phyloP scores from a whole-genome alignment of 495 filamentous ascomycete species.

The Extremus antarcticus region DNA sequence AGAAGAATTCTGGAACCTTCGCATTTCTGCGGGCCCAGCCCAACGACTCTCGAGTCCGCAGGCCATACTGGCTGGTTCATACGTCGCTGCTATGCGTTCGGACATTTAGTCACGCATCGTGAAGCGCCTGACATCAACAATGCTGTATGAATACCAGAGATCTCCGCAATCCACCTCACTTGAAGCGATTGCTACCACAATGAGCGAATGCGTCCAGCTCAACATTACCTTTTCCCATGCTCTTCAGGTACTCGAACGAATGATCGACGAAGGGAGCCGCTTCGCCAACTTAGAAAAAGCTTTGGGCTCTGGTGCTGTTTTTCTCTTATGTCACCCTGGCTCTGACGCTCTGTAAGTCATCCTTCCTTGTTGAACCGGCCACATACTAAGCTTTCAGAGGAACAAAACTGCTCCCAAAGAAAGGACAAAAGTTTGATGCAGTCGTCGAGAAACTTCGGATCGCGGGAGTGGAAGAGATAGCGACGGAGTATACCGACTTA shows the following conservation, averaged over 20 bases:
- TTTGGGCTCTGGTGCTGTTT: not conserved
- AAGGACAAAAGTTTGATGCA: no score
- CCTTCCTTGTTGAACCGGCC: no score
- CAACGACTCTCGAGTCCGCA: not conserved
- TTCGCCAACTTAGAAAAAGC: slow-evolving; percentile 5
- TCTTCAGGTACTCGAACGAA: not conserved
- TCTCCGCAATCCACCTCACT: not conserved
- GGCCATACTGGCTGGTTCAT: not conserved
- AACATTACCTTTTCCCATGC: not conserved
- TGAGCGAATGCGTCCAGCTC: not conserved
- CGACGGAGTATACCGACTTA: no score
- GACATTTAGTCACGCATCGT: slow-evolving; percentile 9
- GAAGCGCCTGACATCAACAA: slow-evolving; percentile 5
- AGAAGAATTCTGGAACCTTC: not conserved
- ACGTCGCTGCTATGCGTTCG: slow-evolving; percentile 6
- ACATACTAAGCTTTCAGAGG: no score
- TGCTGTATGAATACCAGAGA: slow-evolving; percentile 6
- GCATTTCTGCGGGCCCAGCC: not conserved
- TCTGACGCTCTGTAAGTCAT: no score
- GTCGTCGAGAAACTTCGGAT: no score
- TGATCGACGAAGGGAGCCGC: slow-evolving; percentile 7
- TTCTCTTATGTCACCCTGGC: slow-evolving; percentile 3
- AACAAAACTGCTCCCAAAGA: no score
- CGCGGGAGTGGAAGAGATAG: no score
- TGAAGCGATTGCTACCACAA: not conserved